Base-by-base conservation (phyloP, 805 yeast genomes). In the Maudiozyma turicensis region DNA sequence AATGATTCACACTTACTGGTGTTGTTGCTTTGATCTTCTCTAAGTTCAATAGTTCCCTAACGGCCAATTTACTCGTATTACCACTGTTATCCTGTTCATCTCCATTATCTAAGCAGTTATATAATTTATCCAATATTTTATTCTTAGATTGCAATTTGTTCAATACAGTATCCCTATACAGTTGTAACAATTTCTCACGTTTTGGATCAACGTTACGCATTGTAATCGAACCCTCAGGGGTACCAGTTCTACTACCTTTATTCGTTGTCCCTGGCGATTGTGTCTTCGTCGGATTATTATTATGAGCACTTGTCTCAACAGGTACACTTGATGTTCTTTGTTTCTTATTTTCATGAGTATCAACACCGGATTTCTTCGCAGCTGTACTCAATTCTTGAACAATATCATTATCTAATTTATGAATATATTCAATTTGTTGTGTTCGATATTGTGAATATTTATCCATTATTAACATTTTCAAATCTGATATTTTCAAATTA, bases 111-210 rank as follows among this genome's bases (percentile, higher is more conserved):
- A 58, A 38, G 3, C 44, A 49, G 14, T 47, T 46, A 47, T 57
- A 61, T 15, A 61, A 46, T 35, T 54, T 52, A 32, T 57, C 61
- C 33, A 59, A 48, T 8, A 53, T 53, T 31, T 50, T 54, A 39
- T 53, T 56, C 50, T 59, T 60, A 15, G 61, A 55, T 46, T 60
- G 64, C 40, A 64, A 52, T 46, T 60, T 63, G 54, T 64, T 64
- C 44, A 64, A 45, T 30, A 64, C 62, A 10, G 68, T 64, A 47
- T 64, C 68, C 15, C 68, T 52, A 49, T 63, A 64, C 26, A 64
- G 49, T 39, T 58, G 63, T 34, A 64, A 50, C 26, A 64, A 49
- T 46, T 62, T 61, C 49, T 61, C 65, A 41, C 63, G 50, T 49
- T 55, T 60, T 2, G 65, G 64, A 35, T 61, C 66, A n/a, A 54